phyloP scores from a whole-genome alignment of 257 asterid species.

The Solanum microdontum region DNA sequence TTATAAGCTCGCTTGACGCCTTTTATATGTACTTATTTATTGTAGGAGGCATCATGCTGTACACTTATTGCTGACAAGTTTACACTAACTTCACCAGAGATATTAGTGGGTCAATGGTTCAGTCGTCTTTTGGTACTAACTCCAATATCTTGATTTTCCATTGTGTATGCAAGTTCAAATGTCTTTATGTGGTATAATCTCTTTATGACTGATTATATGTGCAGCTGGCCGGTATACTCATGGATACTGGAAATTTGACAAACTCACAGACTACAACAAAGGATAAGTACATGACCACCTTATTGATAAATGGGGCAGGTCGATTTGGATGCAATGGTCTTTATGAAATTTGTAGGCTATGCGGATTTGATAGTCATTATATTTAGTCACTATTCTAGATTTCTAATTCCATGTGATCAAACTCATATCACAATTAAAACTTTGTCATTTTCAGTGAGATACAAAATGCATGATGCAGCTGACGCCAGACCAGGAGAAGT shows the following conservation, averaged over 20 bases:
- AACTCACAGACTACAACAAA: constrained; percentile 38
- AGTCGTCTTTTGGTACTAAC: constrained; percentile 65
- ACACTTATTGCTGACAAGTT: constrained; percentile 58
- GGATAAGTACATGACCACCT: constrained; percentile 72
- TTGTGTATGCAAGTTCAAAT: not conserved
- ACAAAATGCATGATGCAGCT: constrained; percentile 24
- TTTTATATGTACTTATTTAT: not conserved
- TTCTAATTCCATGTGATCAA: not conserved
- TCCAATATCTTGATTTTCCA: not conserved
- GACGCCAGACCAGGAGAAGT: not conserved
- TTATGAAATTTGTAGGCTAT: constrained; percentile 51
- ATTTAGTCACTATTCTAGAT: not conserved
- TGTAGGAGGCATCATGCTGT: constrained; percentile 73
- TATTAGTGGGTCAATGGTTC: constrained; percentile 66
- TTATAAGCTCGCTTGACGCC: not conserved
- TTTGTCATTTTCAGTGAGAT: constrained; percentile 38
- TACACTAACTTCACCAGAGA: constrained; percentile 45
- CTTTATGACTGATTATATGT: not conserved
- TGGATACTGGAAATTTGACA: constrained; percentile 66
- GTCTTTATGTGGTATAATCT: not conserved
- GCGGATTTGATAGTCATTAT: not conserved
- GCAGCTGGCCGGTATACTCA: constrained; percentile 78
- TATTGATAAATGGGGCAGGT: constrained; percentile 79
- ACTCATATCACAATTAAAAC: not conserved
- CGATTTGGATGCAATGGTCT: constrained; percentile 75